Conservation (phyloP, 192 early-diverging fungal genomes). For the Coemansia sp. region DNA sequence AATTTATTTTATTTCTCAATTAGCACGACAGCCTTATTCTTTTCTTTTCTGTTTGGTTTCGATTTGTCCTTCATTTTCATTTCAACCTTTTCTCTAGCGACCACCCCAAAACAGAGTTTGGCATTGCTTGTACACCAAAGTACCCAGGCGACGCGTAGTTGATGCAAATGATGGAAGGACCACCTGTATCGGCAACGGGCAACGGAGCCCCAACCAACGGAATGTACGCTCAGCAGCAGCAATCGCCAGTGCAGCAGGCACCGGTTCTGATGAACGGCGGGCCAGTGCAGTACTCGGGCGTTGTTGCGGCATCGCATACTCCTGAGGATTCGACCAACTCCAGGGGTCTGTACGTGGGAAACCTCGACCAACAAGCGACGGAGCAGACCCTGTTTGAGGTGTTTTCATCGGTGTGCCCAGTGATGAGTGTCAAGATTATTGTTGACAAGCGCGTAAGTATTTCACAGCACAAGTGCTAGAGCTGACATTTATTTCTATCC, state of each 20-base stretch:
- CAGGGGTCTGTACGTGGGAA: constrained; percentile 79
- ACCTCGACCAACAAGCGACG: constrained; percentile 77
- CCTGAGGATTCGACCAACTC: constrained; percentile 34
- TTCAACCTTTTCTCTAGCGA: constrained; percentile 12
- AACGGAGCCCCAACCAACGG: constrained; percentile 27
- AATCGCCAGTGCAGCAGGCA: constrained; percentile 23
- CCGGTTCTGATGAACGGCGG: constrained; percentile 24
- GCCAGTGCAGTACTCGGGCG: constrained; percentile 42
- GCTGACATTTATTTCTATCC: neutral
- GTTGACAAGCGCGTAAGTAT: constrained; percentile 64
- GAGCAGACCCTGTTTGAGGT: constrained; percentile 71
- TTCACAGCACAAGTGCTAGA: neutral
- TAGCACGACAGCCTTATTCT: constrained; percentile 18
- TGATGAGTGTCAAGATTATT: constrained; percentile 77
- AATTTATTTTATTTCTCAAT: constrained; percentile 15
- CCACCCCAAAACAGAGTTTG: neutral
- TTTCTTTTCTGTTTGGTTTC: constrained; percentile 19
- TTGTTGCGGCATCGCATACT: constrained; percentile 4
- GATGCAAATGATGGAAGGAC: constrained; percentile 46
- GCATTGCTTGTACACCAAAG: constrained; percentile 9
- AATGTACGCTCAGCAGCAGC: constrained; percentile 33
- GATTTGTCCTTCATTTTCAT: neutral
- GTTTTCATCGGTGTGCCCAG: constrained; percentile 64
- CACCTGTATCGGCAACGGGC: constrained; percentile 14
- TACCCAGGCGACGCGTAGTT: constrained; percentile 1